Base-by-base conservation (phyloP, 352 stramenopile species). In the Phytophthora sp. region DNA sequence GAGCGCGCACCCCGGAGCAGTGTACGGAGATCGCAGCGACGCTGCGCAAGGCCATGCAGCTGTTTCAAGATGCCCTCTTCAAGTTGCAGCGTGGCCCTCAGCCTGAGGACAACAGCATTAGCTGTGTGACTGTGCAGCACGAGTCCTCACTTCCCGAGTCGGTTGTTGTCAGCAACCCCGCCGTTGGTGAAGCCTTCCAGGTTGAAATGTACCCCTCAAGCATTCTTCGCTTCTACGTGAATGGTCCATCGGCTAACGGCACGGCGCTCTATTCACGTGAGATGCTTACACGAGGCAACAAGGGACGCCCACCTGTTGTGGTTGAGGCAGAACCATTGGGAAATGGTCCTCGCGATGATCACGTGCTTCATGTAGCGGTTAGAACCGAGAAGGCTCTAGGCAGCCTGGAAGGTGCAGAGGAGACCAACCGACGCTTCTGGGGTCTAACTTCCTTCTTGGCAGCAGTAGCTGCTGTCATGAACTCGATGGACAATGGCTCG, bases 21-120 rank as follows among this genome's bases (percentile, higher is more conserved):
- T 91, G 84, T 48, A 72, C 74, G 13, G 78, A 89, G 35, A 90
- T 91, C 39, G 74, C 69, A 1, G 43, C 46, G 0, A 59, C 79
- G 8, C 54, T 92, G 12, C 69, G 72, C 45, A 79, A 76, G n/a
- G 78, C 81, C 4, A 86, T 88, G 62, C 74, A 82, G 35, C 54
- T 76, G n/a, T 91, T 92, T 43, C 79, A 92, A 53, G 81, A 91
- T 39, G 79, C 84, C 12, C 74, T 92, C 10, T 84, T 90, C 57
- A 75, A 79, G 37, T 66, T 92, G 8, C 83, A 92, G 43, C 80
- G 83, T 50, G 83, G 80, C 3, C 69, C 79, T 1, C 77, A 78
- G 26, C 83, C 80, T 1, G 81, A 90, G 50, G 83, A 92, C 39
- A 88, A 88, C 42, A 77, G 60, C 5, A 84, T 92, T 35, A 88